A percentile compares a stretch with the other conserved stretches of the same genome.
phyloP scores from a whole-genome alignment of 2,329 filamentous ascomycete species.

The Scortechinia acanthostroma region DNA sequence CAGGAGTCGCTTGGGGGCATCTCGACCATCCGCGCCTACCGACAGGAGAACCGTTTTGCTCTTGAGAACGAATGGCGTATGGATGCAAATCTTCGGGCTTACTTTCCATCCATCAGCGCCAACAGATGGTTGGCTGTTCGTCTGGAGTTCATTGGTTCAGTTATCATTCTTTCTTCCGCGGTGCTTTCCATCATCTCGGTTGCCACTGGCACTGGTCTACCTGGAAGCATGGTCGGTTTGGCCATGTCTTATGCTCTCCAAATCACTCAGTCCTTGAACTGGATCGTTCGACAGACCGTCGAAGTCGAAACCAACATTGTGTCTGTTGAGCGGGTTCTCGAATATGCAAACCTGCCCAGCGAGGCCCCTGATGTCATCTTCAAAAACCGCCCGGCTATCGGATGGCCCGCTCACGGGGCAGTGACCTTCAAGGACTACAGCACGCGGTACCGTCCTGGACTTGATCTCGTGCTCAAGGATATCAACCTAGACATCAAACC shows the following conservation, averaged over 20 bases:
- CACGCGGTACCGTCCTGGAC: constrained; percentile 79
- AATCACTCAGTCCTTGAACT: constrained; percentile 4
- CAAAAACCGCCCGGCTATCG: constrained; percentile 76
- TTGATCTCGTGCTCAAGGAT: constrained; percentile 89
- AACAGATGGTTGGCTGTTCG: constrained; percentile 5
- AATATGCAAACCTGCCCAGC: constrained; percentile 84
- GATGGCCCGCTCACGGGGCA: constrained; percentile 84
- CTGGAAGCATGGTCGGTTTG: constrained; percentile 15
- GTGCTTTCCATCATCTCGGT: not conserved
- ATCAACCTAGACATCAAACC: constrained; percentile 88
- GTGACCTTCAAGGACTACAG: constrained; percentile 91
- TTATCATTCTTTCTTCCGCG: constrained; percentile 61
- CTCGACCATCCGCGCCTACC: constrained; percentile 89
- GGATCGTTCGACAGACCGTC: constrained; percentile 24
- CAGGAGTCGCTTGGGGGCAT: constrained; percentile 93
- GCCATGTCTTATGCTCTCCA: constrained; percentile 6
- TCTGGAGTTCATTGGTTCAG: constrained; percentile 46
- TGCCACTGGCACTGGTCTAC: constrained; percentile 1
- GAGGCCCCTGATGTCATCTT: constrained; percentile 92
- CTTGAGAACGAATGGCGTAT: constrained; percentile 4
- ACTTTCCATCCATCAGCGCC: not conserved
- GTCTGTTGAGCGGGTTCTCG: constrained; percentile 91
- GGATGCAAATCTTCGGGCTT: constrained; percentile 2
- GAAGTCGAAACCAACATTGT: constrained; percentile 99
- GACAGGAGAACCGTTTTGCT: constrained; percentile 54